Conservation (phyloP, 192 early-diverging fungal genomes). For the Jimgerdemannia flammicorona region DNA sequence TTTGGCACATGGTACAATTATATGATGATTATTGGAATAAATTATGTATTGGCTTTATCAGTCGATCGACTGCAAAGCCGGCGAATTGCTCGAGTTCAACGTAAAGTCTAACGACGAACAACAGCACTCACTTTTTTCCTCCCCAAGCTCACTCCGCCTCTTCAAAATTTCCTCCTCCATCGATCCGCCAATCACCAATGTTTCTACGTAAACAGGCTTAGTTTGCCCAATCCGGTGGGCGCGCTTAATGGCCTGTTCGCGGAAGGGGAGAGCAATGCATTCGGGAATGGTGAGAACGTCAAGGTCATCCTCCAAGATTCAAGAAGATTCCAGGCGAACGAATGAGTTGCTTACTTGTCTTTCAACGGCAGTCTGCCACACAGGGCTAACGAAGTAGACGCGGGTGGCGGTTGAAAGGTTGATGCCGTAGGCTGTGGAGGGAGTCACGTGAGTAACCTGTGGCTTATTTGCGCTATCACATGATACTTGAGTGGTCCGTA, state of each 20-base stretch:
- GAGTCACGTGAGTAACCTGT: conserved; percentile 36
- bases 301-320: neutral
- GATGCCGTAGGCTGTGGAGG: conserved; percentile 66
- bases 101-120: neutral
- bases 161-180: conserved; percentile 53
- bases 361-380: conserved; percentile 69
- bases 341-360: conserved; percentile 11
- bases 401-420: conserved; percentile 72
- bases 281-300: neutral
- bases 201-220: conserved; percentile 55
- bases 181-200: conserved; percentile 46
- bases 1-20: neutral
- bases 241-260: conserved; percentile 75
- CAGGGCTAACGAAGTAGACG: conserved; percentile 68
- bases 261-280: neutral
- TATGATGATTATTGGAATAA: no score
- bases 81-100: neutral
- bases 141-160: conserved; percentile 10
- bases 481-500: neutral
- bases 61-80: no score
- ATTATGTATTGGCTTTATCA: no score
- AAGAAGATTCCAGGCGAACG: no score
- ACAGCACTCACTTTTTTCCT: neutral
- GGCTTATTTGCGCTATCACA: neutral
- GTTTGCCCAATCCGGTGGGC: conserved; percentile 79